Evolutionary conservation across 345 rosid species (phyloP).

Genomic region (Eucalyptus erythrocorys): DNA sequence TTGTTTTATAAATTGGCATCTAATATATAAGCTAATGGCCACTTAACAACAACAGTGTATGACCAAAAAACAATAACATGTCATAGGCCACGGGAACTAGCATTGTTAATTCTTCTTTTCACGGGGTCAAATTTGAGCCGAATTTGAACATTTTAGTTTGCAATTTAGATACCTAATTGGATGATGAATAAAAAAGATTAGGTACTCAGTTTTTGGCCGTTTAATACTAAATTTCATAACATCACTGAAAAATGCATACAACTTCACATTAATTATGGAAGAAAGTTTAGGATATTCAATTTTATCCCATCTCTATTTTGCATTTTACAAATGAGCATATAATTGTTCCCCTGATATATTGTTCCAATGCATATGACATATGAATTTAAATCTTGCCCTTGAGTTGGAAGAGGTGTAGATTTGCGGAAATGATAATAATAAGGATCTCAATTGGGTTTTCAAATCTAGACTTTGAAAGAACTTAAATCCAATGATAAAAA

Average conservation of each 20-base stretch:
- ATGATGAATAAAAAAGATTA: neutral
- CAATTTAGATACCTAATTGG: neutral
- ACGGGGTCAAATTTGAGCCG: rapidly evolving
- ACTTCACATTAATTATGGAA: neutral
- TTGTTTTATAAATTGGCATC: neutral
- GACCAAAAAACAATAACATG: neutral
- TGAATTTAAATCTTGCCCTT: neutral
- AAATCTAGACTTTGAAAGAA: rapidly evolving
- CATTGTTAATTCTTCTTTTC: neutral
- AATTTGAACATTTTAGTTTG: neutral
- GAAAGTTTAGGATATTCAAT: no score
- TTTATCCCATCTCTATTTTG: neutral
- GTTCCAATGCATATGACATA: neutral
- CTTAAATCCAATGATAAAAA: neutral
- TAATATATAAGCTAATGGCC: neutral
- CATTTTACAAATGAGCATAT: neutral
- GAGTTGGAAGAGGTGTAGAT: neutral
- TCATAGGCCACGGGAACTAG: neutral
- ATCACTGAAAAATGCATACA: neutral
- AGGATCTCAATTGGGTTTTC: neutral
- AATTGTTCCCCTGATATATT: rapidly evolving
- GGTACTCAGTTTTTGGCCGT: neutral
- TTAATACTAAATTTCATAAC: no score
- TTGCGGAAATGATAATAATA: rapidly evolving
- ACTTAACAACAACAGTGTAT: neutral